A percentile compares a stretch with the other conserved stretches of the same genome.
Conservation (phyloP, 257 asterid genomes). For the Scutellaria baicalensis region DNA sequence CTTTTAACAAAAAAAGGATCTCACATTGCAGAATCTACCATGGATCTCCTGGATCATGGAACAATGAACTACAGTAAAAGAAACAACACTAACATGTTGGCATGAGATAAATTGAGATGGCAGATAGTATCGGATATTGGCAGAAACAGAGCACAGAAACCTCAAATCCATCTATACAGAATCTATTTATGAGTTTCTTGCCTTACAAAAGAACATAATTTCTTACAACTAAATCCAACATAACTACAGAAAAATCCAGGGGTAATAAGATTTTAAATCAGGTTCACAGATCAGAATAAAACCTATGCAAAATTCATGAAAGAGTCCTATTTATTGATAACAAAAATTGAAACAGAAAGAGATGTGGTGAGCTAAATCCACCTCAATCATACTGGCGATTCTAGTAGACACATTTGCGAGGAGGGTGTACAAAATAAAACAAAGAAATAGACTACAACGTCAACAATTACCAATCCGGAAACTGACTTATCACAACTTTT, state of each 20-base stretch:
- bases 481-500: not conserved
- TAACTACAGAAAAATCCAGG: not conserved
- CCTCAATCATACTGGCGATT: not conserved
- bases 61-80: not conserved
- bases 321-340: not conserved
- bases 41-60: not conserved
- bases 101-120: not conserved
- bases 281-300: not conserved
- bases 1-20: no score
- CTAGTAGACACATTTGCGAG: not conserved
- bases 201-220: not conserved
- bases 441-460: not conserved
- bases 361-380: not conserved
- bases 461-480: not conserved
- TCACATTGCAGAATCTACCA: not conserved
- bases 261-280: not conserved
- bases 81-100: no score
- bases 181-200: not conserved
- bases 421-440: not conserved
- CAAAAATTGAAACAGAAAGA: not conserved
- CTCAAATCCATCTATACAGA: not conserved
- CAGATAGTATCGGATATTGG: not conserved
- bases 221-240: not conserved
- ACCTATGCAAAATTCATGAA: not conserved
- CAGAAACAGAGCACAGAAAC: not conserved